These are phyloP conservation scores for Fusarium sulawesiense DNA, from an alignment of 2,329 filamentous ascomycete species.

Conservation along the genomic window DNA sequence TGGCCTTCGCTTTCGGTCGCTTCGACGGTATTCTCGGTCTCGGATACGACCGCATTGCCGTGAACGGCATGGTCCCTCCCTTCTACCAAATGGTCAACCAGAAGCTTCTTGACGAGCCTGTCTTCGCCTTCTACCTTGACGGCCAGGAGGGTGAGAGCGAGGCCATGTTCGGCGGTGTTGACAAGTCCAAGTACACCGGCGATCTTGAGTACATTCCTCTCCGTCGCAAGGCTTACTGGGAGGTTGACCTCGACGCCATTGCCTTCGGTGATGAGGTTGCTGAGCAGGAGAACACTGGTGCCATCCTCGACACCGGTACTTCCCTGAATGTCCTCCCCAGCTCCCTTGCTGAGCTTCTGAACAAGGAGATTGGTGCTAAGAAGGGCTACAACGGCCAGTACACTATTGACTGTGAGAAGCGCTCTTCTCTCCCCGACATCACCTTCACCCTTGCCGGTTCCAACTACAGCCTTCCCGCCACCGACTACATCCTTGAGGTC, in stretches of 20 bases:
- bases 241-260: constrained; percentile 95
- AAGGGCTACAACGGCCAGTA: constrained; percentile 98
- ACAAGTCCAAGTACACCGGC: constrained; percentile 83
- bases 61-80: constrained; percentile 92
- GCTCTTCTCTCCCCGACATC: constrained; percentile 85
- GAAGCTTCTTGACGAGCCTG: constrained; percentile 86
- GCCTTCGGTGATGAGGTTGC: constrained; percentile 86
- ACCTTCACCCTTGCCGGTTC: constrained; percentile 90
- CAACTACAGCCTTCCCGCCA: constrained; percentile 89
- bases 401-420: constrained; percentile 88
- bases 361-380: constrained; percentile 97
- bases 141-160: constrained; percentile 80
- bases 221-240: constrained; percentile 99
- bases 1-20: constrained; percentile 96
- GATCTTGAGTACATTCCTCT: constrained; percentile 94
- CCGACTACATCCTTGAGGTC: constrained; percentile 96
- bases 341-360: constrained; percentile 93
- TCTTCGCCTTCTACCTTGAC: constrained; percentile 97
- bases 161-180: constrained; percentile 88
- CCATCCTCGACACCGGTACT: constrained; percentile 97
- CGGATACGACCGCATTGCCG: constrained; percentile 95
- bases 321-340: constrained; percentile 95
- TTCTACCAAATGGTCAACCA: constrained; percentile 98
- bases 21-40: constrained; percentile 98
- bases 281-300: constrained; percentile 92